Evolutionary conservation across 2,329 filamentous ascomycete species (phyloP).

Genomic region (Hypocrella siamensis): DNA sequence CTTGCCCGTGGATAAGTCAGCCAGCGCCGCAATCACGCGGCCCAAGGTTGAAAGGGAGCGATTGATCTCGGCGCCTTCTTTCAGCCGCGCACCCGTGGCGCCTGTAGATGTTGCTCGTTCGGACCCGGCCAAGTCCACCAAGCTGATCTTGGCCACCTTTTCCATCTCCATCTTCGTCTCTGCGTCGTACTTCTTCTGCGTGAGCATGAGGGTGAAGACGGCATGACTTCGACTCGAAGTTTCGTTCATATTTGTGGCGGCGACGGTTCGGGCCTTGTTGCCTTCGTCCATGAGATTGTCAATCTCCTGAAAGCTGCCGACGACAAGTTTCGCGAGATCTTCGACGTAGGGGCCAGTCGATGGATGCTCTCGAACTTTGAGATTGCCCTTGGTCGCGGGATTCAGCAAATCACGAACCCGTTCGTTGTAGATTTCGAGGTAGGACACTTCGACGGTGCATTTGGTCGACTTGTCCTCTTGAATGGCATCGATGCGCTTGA

Average conservation of each 20-base stretch:
- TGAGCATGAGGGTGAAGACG: slow-evolving; percentile 91
- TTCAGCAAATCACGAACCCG: slow-evolving; percentile 90
- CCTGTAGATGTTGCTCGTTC: slow-evolving; percentile 95
- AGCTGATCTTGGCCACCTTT: slow-evolving; percentile 93
- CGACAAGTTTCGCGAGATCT: slow-evolving; percentile 87
- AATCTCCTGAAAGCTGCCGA: slow-evolving; percentile 86
- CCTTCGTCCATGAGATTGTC: slow-evolving; percentile 98
- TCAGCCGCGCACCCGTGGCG: slow-evolving; percentile 83
- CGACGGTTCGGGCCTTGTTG: slow-evolving; percentile 95
- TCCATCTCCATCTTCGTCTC: slow-evolving; percentile 96
- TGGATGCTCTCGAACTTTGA: slow-evolving; percentile 95
- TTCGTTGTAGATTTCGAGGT: slow-evolving; percentile 98
- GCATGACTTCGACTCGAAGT: slow-evolving; percentile 96
- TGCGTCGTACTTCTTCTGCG: slow-evolving; percentile 78
- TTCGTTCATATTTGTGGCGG: slow-evolving; percentile 99
- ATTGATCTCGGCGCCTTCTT: slow-evolving; percentile 98
- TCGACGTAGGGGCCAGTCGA: slow-evolving; percentile 97
- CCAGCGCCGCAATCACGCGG: slow-evolving; percentile 90
- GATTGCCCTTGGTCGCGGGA: slow-evolving; percentile 84
- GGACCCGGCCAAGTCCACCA: slow-evolving; percentile 95
- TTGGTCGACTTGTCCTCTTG: slow-evolving; percentile 59
- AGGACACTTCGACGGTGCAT: slow-evolving; percentile 94
- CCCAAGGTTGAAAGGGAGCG: slow-evolving; percentile 89
- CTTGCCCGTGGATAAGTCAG: slow-evolving; percentile 75
- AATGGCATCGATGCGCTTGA: slow-evolving; percentile 62